Evolutionary conservation across 257 asterid genomes (phyloP).

Genomic region (Striga asiatica): DNA sequence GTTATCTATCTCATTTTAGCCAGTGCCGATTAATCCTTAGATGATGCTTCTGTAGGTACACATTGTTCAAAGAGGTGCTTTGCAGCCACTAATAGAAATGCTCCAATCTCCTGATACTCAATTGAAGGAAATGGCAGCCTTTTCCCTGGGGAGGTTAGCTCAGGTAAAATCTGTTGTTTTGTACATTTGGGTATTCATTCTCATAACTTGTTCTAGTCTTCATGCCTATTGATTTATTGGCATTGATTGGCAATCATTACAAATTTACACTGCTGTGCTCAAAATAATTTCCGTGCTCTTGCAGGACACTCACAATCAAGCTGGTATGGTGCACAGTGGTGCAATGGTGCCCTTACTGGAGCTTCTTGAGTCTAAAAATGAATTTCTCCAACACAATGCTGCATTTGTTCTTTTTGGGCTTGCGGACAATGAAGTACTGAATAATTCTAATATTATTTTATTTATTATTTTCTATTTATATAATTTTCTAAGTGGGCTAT

Average conservation of each 20-base stretch:
- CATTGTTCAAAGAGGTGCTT: slow-evolving; percentile 81
- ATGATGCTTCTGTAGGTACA: slow-evolving; percentile 38
- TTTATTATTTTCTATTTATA: no score
- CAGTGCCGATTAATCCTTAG: background rate
- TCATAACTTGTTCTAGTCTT: background rate
- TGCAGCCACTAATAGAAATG: slow-evolving; percentile 60
- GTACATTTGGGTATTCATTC: background rate
- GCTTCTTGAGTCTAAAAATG: slow-evolving; percentile 66
- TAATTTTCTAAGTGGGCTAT: background rate
- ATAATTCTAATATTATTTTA: no score
- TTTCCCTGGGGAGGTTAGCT: slow-evolving; percentile 41
- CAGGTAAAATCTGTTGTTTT: no score
- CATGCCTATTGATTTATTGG: background rate
- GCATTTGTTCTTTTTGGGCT: slow-evolving; percentile 79
- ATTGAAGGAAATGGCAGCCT: slow-evolving; percentile 71
- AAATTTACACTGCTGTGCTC: background rate
- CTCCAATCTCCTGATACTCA: slow-evolving; percentile 68
- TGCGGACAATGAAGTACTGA: slow-evolving; percentile 61
- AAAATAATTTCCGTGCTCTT: slow-evolving; percentile 1
- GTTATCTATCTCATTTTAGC: background rate
- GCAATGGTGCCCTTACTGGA: slow-evolving; percentile 45
- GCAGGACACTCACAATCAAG: slow-evolving; percentile 66
- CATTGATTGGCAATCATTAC: background rate
- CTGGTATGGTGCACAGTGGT: slow-evolving; percentile 71
- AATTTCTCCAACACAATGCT: slow-evolving; percentile 70